A percentile compares a stretch with the other conserved stretches of the same genome.
Evolutionary conservation across 2,329 filamentous ascomycete species (phyloP).

Genomic region (Magnaporthales sp.): DNA sequence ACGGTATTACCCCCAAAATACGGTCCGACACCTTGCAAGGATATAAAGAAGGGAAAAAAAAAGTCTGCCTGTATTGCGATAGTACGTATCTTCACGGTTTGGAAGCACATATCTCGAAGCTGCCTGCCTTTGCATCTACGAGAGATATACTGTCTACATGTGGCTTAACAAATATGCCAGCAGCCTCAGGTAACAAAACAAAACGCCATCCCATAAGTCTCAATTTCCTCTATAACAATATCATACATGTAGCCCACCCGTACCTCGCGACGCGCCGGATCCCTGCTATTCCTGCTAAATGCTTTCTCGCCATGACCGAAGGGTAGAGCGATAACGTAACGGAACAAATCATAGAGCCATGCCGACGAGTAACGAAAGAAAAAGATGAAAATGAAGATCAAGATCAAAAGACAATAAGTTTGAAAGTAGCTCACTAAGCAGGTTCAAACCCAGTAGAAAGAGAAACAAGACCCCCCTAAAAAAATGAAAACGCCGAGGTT

Average conservation of each 20-base stretch:
- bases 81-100: too few species aligned
- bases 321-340: neutral
- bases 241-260: neutral
- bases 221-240: neutral
- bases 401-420: constrained; percentile 2
- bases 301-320: neutral
- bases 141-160: neutral
- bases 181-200: neutral
- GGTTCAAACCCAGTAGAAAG: neutral
- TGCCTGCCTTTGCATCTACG: neutral
- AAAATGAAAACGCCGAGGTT: neutral
- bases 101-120: too few species aligned
- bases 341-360: neutral
- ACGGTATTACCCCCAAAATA: too few species aligned
- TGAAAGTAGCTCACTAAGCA: neutral
- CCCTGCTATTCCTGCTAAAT: neutral
- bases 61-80: too few species aligned
- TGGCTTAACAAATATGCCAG: neutral
- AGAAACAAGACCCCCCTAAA: neutral
- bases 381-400: constrained; percentile 3
- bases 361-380: neutral
- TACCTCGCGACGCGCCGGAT: neutral
- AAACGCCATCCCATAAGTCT: neutral
- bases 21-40: too few species aligned
- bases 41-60: too few species aligned